Conservation (phyloP, 139 green algal genomes). For the Asterochloris erici region DNA sequence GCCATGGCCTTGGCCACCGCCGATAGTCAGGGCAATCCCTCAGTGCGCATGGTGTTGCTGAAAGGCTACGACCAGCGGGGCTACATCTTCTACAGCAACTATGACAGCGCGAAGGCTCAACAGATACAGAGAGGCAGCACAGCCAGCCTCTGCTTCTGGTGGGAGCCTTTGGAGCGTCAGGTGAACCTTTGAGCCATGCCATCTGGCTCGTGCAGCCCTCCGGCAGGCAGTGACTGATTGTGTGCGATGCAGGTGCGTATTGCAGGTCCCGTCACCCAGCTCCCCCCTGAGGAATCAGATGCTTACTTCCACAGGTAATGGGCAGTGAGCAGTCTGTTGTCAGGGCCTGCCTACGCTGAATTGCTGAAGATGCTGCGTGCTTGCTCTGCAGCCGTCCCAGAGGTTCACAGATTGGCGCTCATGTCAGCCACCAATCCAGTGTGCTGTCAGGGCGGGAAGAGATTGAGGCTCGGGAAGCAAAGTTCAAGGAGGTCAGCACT, state of each 20-base stretch:
- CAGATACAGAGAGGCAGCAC: slow-evolving; percentile 49
- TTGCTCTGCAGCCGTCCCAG: slow-evolving; percentile 50
- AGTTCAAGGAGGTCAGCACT: slow-evolving; percentile 44
- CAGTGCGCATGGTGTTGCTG: slow-evolving; percentile 79
- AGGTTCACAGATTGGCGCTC: slow-evolving; percentile 74
- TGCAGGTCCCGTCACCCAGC: slow-evolving; percentile 68
- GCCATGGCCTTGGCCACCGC: slow-evolving; percentile 70
- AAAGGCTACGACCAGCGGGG: slow-evolving; percentile 75
- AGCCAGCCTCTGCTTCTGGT: slow-evolving; percentile 77
- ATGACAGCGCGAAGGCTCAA: slow-evolving; percentile 53
- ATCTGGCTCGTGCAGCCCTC: not conserved
- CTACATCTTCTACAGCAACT: slow-evolving; percentile 94
- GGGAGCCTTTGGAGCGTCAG: slow-evolving; percentile 75
- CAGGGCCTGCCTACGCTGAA: not conserved
- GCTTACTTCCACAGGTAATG: slow-evolving; percentile 69
- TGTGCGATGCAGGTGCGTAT: slow-evolving; percentile 61
- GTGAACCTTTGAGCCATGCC: slow-evolving; percentile 15
- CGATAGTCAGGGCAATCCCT: slow-evolving; percentile 37
- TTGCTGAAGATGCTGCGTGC: not conserved
- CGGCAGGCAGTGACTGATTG: not conserved
- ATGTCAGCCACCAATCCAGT: slow-evolving; percentile 67
- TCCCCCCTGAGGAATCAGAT: slow-evolving; percentile 66
- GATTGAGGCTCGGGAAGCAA: slow-evolving; percentile 60
- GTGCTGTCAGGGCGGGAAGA: slow-evolving; percentile 40
- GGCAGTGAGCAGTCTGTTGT: not conserved